These are phyloP conservation scores for Coemansia sp. DNA, from an alignment of 192 early-diverging fungal species.

Conservation along the genomic window DNA sequence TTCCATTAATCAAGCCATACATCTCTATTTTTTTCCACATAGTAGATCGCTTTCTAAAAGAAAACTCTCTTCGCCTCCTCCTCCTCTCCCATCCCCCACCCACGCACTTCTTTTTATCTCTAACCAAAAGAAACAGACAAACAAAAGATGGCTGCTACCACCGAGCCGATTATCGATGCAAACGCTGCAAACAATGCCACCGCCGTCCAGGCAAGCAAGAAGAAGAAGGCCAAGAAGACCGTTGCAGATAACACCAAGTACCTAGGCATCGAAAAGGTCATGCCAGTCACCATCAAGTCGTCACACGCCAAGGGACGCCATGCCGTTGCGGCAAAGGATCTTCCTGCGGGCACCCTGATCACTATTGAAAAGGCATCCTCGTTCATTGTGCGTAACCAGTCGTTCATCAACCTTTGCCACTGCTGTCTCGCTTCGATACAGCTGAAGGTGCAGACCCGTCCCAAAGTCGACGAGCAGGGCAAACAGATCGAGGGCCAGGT, in stretches of 20 bases:
- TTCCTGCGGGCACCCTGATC: conserved; percentile 56
- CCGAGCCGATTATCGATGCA: conserved; percentile 48
- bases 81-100: background rate
- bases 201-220: conserved; percentile 30
- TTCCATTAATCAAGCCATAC: too few species aligned
- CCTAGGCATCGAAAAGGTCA: conserved; percentile 29
- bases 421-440: conserved; percentile 47
- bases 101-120: background rate
- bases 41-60: too few species aligned
- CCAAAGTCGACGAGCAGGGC: conserved; percentile 47
- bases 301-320: conserved; percentile 60
- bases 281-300: conserved; percentile 44
- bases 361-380: conserved; percentile 55
- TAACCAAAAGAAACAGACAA: background rate
- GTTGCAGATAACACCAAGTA: conserved; percentile 55
- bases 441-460: conserved; percentile 46
- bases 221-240: conserved; percentile 52
- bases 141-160: conserved; percentile 44
- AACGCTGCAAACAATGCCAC: conserved; percentile 12
- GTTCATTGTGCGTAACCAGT: conserved; percentile 58
- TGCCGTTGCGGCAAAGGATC: conserved; percentile 46
- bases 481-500: conserved; percentile 34
- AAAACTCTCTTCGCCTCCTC: too few species aligned
- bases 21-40: too few species aligned
- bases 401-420: conserved; percentile 58